Percentiles rank a stretch among this genome's conserved stretches.
Conservation (phyloP, 345 rosid species). For the Populus simonii region DNA sequence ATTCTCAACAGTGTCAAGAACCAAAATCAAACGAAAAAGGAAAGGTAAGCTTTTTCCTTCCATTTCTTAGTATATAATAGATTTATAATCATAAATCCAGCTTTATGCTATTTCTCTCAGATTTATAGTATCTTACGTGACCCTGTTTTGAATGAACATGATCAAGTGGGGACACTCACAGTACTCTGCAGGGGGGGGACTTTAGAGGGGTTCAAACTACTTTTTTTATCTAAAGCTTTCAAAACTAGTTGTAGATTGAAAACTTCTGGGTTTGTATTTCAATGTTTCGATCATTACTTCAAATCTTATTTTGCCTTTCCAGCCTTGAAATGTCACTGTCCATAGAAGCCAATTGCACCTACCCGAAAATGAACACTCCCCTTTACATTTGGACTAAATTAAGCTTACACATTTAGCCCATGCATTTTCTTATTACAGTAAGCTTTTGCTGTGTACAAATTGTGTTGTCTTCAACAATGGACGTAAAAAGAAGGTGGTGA, state of each 20-base stretch:
- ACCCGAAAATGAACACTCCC: neutral
- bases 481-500: neutral
- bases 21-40: constrained; percentile 16
- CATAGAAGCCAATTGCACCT: constrained; percentile 4
- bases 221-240: neutral
- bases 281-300: constrained; percentile 4
- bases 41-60: constrained; percentile 30
- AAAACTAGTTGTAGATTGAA: neutral
- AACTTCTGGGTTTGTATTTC: neutral
- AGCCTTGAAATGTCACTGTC: constrained; percentile 10
- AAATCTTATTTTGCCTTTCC: neutral
- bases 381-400: neutral
- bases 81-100: neutral
- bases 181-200: neutral
- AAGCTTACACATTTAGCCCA: neutral
- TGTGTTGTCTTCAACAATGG: neutral
- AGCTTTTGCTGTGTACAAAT: neutral
- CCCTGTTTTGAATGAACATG: constrained; percentile 19
- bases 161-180: constrained; percentile 15
- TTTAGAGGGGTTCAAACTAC: neutral
- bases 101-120: neutral
- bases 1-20: constrained; percentile 24
- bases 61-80: neutral
- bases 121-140: constrained; percentile 15
- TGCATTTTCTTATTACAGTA: neutral